Conservation (phyloP, 2,329 filamentous ascomycete species). For the Pseudogymnoascus sp. region DNA sequence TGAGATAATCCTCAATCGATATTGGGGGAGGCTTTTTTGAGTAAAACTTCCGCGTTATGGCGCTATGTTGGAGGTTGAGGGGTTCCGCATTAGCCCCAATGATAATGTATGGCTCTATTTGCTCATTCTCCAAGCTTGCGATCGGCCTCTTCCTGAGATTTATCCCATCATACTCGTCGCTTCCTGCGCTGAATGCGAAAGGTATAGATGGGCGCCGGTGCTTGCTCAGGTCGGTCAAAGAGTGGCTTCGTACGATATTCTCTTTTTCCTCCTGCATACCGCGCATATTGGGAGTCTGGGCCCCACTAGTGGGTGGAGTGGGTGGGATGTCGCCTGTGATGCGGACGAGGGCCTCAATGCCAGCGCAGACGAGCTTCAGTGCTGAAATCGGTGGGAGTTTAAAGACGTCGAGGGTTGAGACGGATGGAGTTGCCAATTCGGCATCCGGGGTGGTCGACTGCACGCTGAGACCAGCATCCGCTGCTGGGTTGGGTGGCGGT, state of each 20-base stretch:
- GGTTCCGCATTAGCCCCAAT: conserved; percentile 64
- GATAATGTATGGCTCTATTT: conserved; percentile 44
- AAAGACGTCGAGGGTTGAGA: conserved; percentile 56
- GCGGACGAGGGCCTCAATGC: conserved; percentile 61
- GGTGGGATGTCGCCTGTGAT: conserved; percentile 71
- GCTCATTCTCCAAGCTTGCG: conserved; percentile 20
- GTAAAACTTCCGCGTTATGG: conserved; percentile 88
- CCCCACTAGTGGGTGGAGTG: conserved; percentile 60
- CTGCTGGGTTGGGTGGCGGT: conserved; percentile 26
- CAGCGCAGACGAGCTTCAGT: conserved; percentile 67
- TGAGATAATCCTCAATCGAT: conserved; percentile 71
- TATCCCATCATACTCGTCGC: conserved; percentile 46
- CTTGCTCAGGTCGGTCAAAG: conserved; percentile 34
- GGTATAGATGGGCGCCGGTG: conserved; percentile 26
- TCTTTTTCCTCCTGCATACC: conserved; percentile 55
- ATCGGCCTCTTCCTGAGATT: conserved; percentile 34
- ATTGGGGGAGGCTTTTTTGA: conserved; percentile 81
- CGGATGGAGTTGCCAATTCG: conserved; percentile 25
- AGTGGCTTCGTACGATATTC: conserved; percentile 49
- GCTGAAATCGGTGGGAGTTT: conserved; percentile 63
- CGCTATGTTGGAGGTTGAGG: conserved; percentile 68
- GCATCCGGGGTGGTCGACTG: conserved; percentile 20
- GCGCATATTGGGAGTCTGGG: conserved; percentile 55
- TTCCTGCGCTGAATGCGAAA: conserved; percentile 19
- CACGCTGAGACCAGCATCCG: conserved; percentile 20